Base-by-base conservation (phyloP, 371 early-diverging fungal species). In the Lichtheimia hyalospora region DNA sequence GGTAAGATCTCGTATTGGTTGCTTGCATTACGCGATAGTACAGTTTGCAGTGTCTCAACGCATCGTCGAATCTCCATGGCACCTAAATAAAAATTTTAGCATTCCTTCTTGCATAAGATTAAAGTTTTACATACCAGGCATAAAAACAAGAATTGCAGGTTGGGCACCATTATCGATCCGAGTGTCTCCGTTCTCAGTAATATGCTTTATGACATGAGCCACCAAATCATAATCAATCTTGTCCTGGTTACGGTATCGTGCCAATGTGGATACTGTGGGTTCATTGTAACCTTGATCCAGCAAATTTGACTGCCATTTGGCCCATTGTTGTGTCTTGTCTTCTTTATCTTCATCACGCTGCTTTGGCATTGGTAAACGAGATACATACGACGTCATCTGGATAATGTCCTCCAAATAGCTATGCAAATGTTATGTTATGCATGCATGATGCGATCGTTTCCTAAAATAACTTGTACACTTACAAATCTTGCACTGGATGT, bases 1-100 rank as follows among this genome's bases (percentile, higher is more conserved):
- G 86, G 86, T 25, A 84, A 62, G 18, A 84, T 81, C 25, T 82
- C 81, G 49, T 70, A 68, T 21, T 46, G 46, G 5, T 62, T 54
- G 34, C 34, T 10, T 34, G 34, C 6, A 34, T 34, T 10, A 27
- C 20, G 34, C 1, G 76, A 65, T 12, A 80, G 61, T 0, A 59
- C 58, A 2, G 55, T 52, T 2, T 74, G 68, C n/a, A 86, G 52
- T 0, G 80, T 63, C 39, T 89, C 89, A 16, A 88, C 74, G 66
- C 89, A 87, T 28, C 78, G 77, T 58, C 87, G 84, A 60, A 92
- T 89, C 60, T 92, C 90, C 83, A 87, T 79, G 0, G 88, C 88
- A 70, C 90, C 84, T 77, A 51, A 63, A n/a, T 25, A 8, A n/a
- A n/a, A n/a, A n/a, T n/a, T 10, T 55, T 25, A 39, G 50, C 42